These are phyloP conservation scores for Lecanicillium sp. DNA, from an alignment of 2,329 filamentous ascomycete genomes.

Conservation along the genomic window DNA sequence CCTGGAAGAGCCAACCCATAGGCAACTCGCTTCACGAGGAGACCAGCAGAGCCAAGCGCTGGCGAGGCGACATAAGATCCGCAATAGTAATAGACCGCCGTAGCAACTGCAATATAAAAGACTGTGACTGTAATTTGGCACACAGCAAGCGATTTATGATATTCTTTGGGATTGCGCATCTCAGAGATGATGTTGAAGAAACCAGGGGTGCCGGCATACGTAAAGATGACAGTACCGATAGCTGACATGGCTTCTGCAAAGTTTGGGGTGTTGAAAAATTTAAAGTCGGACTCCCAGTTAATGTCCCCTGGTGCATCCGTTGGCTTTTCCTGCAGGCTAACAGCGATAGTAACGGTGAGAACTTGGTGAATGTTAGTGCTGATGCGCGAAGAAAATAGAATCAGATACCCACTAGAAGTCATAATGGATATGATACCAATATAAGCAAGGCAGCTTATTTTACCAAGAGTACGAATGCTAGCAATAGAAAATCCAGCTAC, in stretches of 20 bases:
- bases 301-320: slow-evolving; percentile 52
- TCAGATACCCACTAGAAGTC: slow-evolving; percentile 27
- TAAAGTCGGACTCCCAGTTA: slow-evolving; percentile 50
- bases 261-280: slow-evolving; percentile 43
- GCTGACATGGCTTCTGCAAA: slow-evolving; percentile 53
- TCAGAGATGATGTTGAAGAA: slow-evolving; percentile 59
- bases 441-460: slow-evolving; percentile 55
- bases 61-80: slow-evolving; percentile 37
- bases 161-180: slow-evolving; percentile 52
- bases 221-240: slow-evolving; percentile 50
- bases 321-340: slow-evolving; percentile 47
- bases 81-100: slow-evolving; percentile 36
- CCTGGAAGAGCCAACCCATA: slow-evolving; percentile 31
- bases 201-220: slow-evolving; percentile 48
- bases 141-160: slow-evolving; percentile 35
- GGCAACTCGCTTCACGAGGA: slow-evolving; percentile 31
- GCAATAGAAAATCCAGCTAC: slow-evolving; percentile 39
- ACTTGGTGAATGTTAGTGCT: not conserved
- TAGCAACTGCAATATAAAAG: slow-evolving; percentile 23
- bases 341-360: slow-evolving; percentile 33
- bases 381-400: not conserved
- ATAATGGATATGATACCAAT: slow-evolving; percentile 51
- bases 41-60: slow-evolving; percentile 35
- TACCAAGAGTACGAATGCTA: slow-evolving; percentile 48
- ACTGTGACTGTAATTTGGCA: slow-evolving; percentile 19